Evolutionary conservation across 768 basidiomycete genomes (phyloP).

Genomic region (Hericium erinaceus): DNA sequence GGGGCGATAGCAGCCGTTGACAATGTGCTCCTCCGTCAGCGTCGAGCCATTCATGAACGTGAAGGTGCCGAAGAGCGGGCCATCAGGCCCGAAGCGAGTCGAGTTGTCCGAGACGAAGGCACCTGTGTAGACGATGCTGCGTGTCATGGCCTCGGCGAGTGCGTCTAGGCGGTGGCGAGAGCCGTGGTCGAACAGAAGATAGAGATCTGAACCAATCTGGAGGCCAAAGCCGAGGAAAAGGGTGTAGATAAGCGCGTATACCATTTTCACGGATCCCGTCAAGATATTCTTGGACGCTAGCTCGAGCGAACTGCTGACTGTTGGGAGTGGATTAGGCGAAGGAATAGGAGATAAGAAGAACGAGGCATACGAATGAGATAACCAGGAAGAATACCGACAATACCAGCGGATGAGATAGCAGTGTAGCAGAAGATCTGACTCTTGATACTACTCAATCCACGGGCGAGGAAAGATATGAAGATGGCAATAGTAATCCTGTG

Average conservation of each 20-base stretch:
- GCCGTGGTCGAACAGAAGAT: conserved; percentile 52
- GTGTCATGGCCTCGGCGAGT: conserved; percentile 40
- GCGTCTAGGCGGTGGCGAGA: conserved; percentile 45
- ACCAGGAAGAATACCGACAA: conserved; percentile 83
- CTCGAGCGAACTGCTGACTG: conserved; percentile 73
- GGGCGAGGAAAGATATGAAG: conserved; percentile 68
- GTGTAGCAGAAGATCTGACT: conserved; percentile 79
- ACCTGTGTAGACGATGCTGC: conserved; percentile 45
- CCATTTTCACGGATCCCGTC: conserved; percentile 76
- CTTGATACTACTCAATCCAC: conserved; percentile 71
- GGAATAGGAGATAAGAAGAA: not conserved
- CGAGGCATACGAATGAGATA: conserved; percentile 58
- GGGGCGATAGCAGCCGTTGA: conserved; percentile 58
- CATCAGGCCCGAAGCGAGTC: conserved; percentile 29
- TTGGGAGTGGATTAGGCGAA: conserved; percentile 12
- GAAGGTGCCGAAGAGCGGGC: conserved; percentile 49
- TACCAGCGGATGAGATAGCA: conserved; percentile 77
- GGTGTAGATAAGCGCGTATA: conserved; percentile 76
- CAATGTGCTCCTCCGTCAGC: conserved; percentile 36
- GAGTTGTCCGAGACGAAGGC: conserved; percentile 52
- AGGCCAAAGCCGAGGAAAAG: conserved; percentile 76
- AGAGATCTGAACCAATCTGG: conserved; percentile 75
- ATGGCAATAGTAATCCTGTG: conserved; percentile 72
- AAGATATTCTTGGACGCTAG: conserved; percentile 77
- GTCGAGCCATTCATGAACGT: conserved; percentile 49